Evolutionary conservation across 805 yeast species (phyloP).

Genomic region (Kodamaea restingae): DNA sequence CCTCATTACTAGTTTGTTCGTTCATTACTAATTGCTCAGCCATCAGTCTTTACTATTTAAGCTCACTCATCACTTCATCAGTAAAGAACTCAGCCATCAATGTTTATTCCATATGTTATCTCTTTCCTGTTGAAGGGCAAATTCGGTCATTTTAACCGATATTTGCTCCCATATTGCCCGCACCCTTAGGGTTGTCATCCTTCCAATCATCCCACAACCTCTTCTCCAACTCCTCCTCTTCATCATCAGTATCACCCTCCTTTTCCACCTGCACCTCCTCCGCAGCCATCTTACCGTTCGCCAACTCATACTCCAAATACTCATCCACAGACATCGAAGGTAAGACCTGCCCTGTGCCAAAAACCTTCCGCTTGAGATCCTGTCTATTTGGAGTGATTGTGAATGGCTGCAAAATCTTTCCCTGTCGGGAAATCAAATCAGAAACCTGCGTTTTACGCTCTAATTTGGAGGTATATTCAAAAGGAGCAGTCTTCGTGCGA

Average conservation of each 20-base stretch:
- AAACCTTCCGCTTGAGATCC: constrained; percentile 59
- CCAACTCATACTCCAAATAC: constrained; percentile 77
- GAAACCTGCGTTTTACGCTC: constrained; percentile 35
- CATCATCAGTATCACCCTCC: constrained; percentile 42
- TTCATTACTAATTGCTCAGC: too few relatives aligned
- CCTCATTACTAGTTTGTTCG: too few relatives aligned
- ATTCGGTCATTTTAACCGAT: too few relatives aligned
- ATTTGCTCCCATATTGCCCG: constrained; percentile 71
- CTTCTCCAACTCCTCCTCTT: constrained; percentile 66
- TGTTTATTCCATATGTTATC: not conserved
- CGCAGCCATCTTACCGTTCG: constrained; percentile 73
- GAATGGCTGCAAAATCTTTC: constrained; percentile 81
- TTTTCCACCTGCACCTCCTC: constrained; percentile 38
- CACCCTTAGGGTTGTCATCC: constrained; percentile 80
- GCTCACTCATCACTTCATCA: not conserved
- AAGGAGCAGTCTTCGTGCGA: constrained; percentile 18
- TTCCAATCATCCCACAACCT: constrained; percentile 93
- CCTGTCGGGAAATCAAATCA: constrained; percentile 57
- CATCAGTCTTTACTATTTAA: too few relatives aligned
- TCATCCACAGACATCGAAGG: constrained; percentile 97
- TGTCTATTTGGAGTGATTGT: constrained; percentile 58
- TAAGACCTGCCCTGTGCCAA: constrained; percentile 86
- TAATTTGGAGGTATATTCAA: constrained; percentile 60
- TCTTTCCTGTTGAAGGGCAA: too few relatives aligned
- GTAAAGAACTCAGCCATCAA: too few relatives aligned